Conservation (phyloP, 768 basidiomycete genomes). For the Sporobolomyces phaffii region DNA sequence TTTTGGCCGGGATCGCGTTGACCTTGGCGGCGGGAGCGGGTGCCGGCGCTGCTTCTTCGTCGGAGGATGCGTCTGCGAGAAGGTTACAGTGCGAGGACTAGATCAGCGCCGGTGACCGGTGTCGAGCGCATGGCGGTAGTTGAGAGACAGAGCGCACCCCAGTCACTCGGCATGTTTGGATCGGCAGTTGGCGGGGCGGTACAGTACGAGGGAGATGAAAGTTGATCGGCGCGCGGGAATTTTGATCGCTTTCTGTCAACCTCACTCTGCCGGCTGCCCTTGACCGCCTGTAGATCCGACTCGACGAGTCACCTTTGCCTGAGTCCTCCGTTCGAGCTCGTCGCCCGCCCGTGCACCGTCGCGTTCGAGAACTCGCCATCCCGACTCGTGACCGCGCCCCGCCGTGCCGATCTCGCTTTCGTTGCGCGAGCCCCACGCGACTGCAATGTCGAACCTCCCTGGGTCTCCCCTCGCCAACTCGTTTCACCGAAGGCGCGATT, state of each 20-base stretch:
- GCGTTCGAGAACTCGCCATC: no score
- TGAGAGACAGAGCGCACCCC: conserved; percentile 12
- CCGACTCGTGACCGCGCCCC: no score
- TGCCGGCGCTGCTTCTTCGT: conserved; percentile 42
- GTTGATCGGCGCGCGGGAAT: no score
- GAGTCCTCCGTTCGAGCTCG: no score
- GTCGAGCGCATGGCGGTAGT: no score
- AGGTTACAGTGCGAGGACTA: not conserved
- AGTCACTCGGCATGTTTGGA: conserved; percentile 18
- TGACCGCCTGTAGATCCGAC: no score
- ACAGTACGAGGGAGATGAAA: not conserved
- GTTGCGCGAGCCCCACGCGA: not conserved
- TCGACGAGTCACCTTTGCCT: no score
- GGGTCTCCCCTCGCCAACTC: conserved; percentile 8
- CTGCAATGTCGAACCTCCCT: conserved; percentile 11
- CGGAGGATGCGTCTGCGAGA: conserved; percentile 20
- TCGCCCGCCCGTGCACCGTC: no score
- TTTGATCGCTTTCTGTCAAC: no score
- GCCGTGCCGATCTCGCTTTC: conserved; percentile 9
- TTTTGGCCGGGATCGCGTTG: conserved; percentile 44
- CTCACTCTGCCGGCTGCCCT: no score
- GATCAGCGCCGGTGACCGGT: no score
- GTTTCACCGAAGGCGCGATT: conserved; percentile 1
- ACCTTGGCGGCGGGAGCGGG: conserved; percentile 32
- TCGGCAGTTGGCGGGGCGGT: not conserved